These are phyloP conservation scores for Microdochium paspali DNA, from an alignment of 2,329 filamentous ascomycete genomes.

Conservation along the genomic window DNA sequence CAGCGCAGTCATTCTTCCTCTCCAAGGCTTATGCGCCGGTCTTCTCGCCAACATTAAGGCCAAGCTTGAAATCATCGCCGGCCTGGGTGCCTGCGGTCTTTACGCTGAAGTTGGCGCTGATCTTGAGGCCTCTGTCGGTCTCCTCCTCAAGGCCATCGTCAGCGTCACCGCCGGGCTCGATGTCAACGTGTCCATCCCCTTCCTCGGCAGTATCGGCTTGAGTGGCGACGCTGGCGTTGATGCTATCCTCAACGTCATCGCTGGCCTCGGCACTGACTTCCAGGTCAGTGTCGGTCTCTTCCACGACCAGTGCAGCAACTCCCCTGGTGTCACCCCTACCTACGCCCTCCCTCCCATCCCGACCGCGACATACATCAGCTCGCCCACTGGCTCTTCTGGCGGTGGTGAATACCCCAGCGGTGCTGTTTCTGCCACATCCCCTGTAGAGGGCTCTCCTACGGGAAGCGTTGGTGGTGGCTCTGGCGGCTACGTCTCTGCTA, in stretches of 20 bases:
- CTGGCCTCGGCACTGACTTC: neutral
- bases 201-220: neutral
- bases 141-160: neutral
- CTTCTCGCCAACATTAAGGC: neutral
- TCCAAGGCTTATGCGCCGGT: neutral
- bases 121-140: neutral
- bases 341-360: neutral
- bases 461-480: too few species aligned
- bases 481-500: neutral
- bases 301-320: neutral
- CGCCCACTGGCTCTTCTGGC: neutral
- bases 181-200: neutral
- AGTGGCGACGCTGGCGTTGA: neutral
- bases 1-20: neutral
- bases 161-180: neutral
- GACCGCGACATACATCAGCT: neutral
- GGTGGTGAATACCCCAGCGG: too few species aligned
- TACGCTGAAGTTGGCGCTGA: neutral
- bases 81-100: neutral
- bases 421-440: neutral
- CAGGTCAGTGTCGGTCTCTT: neutral
- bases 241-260: neutral
- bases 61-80: neutral
- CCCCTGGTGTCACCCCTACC: neutral
- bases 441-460: too few species aligned